Evolutionary conservation across 2,329 filamentous ascomycete genomes (phyloP).

Genomic region (Aaosphaeria arxii): DNA sequence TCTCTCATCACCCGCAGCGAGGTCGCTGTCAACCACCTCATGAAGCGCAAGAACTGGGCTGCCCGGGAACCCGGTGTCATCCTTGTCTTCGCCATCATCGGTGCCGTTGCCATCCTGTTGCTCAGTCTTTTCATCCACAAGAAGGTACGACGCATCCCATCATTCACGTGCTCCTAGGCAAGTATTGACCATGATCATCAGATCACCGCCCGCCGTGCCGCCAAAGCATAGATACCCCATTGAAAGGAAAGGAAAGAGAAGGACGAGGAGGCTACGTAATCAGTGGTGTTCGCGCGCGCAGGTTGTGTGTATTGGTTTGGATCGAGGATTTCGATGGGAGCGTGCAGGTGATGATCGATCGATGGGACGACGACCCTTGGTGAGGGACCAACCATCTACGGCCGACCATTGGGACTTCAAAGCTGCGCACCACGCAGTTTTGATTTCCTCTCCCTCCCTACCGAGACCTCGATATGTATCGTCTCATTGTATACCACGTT

Average conservation of each 20-base stretch:
- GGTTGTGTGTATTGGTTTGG: too few relatives aligned
- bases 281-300: too few relatives aligned
- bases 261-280: too few relatives aligned
- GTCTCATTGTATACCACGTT: too few relatives aligned
- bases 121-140: conserved; percentile 50
- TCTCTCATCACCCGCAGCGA: conserved; percentile 37
- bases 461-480: too few relatives aligned
- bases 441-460: too few relatives aligned
- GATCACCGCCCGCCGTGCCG: conserved; percentile 7
- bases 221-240: conserved; percentile 7
- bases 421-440: too few relatives aligned
- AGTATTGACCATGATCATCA: not conserved
- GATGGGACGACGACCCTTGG: too few relatives aligned
- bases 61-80: conserved; percentile 57
- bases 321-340: too few relatives aligned
- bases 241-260: not conserved
- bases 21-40: conserved; percentile 38
- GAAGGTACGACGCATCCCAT: conserved; percentile 27
- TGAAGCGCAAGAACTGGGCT: conserved; percentile 60
- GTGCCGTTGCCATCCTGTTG: conserved; percentile 53
- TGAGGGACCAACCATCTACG: too few relatives aligned
- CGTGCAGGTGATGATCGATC: too few relatives aligned
- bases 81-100: conserved; percentile 61
- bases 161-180: not conserved
- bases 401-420: too few relatives aligned